A percentile compares a stretch with the other conserved stretches of the same genome.
Evolutionary conservation across 306 rosid genomes (phyloP).

Genomic region (Comarum palustre): DNA sequence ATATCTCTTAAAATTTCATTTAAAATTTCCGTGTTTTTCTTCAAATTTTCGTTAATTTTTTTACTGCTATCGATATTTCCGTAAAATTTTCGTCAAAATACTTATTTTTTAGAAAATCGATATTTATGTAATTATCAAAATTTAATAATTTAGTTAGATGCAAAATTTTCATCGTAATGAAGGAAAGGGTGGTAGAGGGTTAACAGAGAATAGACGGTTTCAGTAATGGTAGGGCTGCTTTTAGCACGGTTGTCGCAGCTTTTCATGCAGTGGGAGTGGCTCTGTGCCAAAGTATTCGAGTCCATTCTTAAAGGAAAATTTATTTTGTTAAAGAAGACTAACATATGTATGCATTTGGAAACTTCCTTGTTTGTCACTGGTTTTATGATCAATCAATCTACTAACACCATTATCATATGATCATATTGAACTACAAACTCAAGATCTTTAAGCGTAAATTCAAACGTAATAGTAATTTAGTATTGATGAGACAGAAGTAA

Average conservation of each 20-base stretch:
- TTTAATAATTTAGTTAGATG: too few species aligned
- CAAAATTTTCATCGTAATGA: constrained; percentile 45
- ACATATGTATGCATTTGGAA: background rate
- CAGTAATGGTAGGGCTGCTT: constrained; percentile 26
- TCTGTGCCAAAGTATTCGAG: background rate
- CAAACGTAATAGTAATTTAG: background rate
- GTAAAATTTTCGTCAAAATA: too few species aligned
- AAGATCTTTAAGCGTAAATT: background rate
- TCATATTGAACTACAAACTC: background rate
- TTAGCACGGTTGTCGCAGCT: constrained; percentile 41
- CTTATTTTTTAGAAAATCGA: too few species aligned
- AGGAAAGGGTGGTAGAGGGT: constrained; percentile 35
- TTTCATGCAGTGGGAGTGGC: constrained; percentile 39
- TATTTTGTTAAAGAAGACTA: background rate
- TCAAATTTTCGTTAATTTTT: too few species aligned
- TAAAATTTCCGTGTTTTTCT: too few species aligned
- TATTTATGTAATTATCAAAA: too few species aligned
- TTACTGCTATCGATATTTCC: too few species aligned
- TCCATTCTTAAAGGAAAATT: background rate
- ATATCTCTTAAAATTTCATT: too few species aligned
- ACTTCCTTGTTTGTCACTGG: background rate
- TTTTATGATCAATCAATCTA: background rate
- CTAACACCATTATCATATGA: background rate
- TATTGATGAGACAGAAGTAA: too few species aligned
- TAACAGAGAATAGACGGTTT: constrained; percentile 51